These are phyloP conservation scores for Stemphylium lycopersici DNA, from an alignment of 2,329 filamentous ascomycete genomes.

Conservation along the genomic window DNA sequence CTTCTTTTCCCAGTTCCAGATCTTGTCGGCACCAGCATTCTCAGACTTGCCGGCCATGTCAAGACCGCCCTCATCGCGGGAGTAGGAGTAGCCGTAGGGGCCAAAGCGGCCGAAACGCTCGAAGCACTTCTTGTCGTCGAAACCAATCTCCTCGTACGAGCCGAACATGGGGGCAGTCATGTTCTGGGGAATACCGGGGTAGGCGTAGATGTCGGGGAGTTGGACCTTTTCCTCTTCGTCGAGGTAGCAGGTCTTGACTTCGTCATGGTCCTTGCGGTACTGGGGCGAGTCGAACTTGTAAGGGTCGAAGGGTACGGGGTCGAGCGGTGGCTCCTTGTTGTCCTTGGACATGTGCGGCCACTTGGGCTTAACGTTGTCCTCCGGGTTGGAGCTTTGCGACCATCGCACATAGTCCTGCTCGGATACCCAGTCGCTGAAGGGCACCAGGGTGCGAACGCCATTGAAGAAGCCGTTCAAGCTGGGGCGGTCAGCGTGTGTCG, in stretches of 20 bases:
- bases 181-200: slow-evolving; percentile 60
- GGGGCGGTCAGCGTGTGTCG: slow-evolving; percentile 21
- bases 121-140: slow-evolving; percentile 57
- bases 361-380: slow-evolving; percentile 48
- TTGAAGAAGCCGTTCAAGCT: slow-evolving; percentile 57
- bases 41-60: slow-evolving; percentile 56
- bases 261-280: slow-evolving; percentile 57
- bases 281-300: slow-evolving; percentile 53
- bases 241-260: slow-evolving; percentile 67
- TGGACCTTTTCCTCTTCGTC: slow-evolving; percentile 63
- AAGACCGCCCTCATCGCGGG: slow-evolving; percentile 53
- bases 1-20: slow-evolving; percentile 57
- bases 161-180: slow-evolving; percentile 57
- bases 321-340: slow-evolving; percentile 46
- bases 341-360: slow-evolving; percentile 44
- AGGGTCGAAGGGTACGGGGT: slow-evolving; percentile 53
- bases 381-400: slow-evolving; percentile 46
- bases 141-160: slow-evolving; percentile 55
- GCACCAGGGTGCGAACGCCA: slow-evolving; percentile 55
- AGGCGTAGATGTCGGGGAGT: slow-evolving; percentile 70
- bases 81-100: slow-evolving; percentile 59
- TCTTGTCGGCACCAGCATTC: slow-evolving; percentile 51
- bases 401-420: slow-evolving; percentile 54
- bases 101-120: slow-evolving; percentile 58
- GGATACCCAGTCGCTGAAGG: slow-evolving; percentile 49